Evolutionary conservation across 164 flowering plant genomes (phyloP).

Genomic region (Magnolia kwangsiensis): DNA sequence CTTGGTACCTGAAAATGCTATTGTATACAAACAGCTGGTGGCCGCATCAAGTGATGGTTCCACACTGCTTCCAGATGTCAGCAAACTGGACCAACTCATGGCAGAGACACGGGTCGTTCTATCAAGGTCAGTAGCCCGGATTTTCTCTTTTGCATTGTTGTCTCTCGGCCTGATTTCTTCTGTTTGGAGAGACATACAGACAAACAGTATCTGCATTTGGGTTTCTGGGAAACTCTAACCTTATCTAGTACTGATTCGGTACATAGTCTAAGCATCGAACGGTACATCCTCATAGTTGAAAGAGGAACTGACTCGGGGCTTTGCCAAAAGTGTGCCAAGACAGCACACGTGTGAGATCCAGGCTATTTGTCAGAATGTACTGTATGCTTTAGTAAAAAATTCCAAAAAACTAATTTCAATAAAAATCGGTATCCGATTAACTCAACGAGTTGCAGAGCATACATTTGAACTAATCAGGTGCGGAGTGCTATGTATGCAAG

Average conservation of each 20-base stretch:
- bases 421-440: too few species aligned
- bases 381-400: too few species aligned
- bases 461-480: too few species aligned
- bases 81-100: conserved; percentile 73
- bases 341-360: too few species aligned
- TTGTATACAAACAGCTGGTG: conserved; percentile 17
- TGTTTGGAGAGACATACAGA: neutral
- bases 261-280: too few species aligned
- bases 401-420: too few species aligned
- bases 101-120: conserved; percentile 69
- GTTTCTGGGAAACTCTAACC: neutral
- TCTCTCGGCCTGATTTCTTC: neutral
- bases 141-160: neutral
- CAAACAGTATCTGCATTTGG: neutral
- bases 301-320: too few species aligned
- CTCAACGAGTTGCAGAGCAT: too few species aligned
- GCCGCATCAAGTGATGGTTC: conserved; percentile 17
- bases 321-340: too few species aligned
- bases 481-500: too few species aligned
- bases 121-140: conserved; percentile 49
- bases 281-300: too few species aligned
- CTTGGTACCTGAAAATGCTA: conserved; percentile 61
- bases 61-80: conserved; percentile 22
- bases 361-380: too few species aligned
- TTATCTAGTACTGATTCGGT: neutral